Evolutionary conservation across 208 protist species (phyloP), one percentile per base, ranked within the genome.

Genomic region (Polymyxa betae): DNA sequence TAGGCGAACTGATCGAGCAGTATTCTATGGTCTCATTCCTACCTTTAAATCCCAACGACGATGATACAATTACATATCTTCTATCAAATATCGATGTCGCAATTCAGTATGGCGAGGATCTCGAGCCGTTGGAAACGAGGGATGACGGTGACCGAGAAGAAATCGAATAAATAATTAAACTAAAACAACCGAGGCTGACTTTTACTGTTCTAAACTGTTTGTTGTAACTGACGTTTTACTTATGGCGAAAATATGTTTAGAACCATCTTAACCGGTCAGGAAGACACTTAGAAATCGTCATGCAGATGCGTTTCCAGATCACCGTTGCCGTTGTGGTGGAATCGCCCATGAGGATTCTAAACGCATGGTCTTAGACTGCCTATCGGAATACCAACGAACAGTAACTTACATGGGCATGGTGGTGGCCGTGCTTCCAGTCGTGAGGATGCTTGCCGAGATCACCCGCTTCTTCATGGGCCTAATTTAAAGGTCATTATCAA

Each of bases 21-120:
- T 96, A 94, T 91, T 89, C 72, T 46, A 92, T 96, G 89, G 95
- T 96, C 38, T 52, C 60, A 16, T 97, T 96, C 89, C 24, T 95
- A 40, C 94, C 95, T 32, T 90, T 96, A 0, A 92, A 96, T 90
- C 82, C 92, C 0, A 93, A 64, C 16, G 94, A 96, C 90, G 72
- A 92, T 45, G 91, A 95, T 40, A 91, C 89, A 52, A 89, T 96
- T 40, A 92, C 90, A n/a, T 0, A 77, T 29, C 78, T 96, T 44
- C 77, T 96, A 60, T 66, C 77, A 35, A 82, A 94, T n/a, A 94
- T 96, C 38, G 95, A 96, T 92, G 93, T 93, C 66, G 93, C 95
- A 16, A 91, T 95, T 35, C 95, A 96, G 91, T 96, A 96, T 90
- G 95, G 95, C 32, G 95, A 96, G 82, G 94, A 96, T 87, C 82